Percentiles rank a stretch among this genome's conserved stretches.
Conservation (phyloP, 257 asterid species). For the Cynanchum wilfordii region DNA sequence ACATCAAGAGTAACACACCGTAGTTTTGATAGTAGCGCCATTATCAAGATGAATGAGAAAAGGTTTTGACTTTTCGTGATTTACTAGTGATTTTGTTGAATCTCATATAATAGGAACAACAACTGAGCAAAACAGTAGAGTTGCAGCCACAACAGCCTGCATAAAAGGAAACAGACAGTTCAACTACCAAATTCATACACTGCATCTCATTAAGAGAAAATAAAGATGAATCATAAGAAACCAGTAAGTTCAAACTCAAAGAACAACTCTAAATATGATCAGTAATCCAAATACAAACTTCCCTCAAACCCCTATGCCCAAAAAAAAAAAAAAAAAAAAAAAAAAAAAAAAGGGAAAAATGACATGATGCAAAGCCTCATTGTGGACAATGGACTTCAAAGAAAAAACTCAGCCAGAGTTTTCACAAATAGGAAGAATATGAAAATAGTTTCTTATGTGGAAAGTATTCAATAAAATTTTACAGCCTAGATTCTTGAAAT, state of each 20-base stretch:
- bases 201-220: neutral
- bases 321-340: no score
- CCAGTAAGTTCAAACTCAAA: neutral
- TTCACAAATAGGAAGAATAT: neutral
- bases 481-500: no score
- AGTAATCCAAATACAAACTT: neutral
- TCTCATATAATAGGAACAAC: neutral
- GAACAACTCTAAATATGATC: neutral
- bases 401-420: neutral
- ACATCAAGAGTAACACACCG: constrained; percentile 88
- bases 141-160: constrained; percentile 12
- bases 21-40: constrained; percentile 64
- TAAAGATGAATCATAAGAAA: neutral
- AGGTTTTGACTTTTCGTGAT: neutral
- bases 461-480: no score
- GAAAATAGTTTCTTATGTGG: neutral
- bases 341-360: neutral
- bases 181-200: neutral
- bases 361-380: neutral
- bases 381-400: neutral
- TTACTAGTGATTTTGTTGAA: neutral
- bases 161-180: neutral
- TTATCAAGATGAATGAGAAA: constrained; percentile 24
- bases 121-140: neutral
- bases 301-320: neutral